These are phyloP conservation scores for Rhodomyrtus psidioides DNA, from an alignment of 441 rosid species.

Conservation along the genomic window DNA sequence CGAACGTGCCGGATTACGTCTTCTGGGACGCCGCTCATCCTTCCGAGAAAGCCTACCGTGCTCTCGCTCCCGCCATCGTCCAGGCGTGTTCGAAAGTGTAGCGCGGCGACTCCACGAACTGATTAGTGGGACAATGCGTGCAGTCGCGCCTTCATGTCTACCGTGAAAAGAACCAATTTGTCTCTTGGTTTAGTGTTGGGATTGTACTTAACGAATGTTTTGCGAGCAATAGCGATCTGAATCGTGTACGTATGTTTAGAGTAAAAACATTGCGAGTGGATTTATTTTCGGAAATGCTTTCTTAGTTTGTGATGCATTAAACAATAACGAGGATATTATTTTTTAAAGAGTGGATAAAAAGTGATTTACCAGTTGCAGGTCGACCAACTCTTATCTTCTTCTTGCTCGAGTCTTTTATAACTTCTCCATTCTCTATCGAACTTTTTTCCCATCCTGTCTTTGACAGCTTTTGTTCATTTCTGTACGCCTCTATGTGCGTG, in stretches of 20 bases:
- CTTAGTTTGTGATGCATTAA: neutral
- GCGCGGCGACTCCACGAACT: neutral
- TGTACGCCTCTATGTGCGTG: no score
- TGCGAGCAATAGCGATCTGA: neutral
- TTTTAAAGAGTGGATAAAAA: no score
- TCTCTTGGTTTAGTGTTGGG: neutral
- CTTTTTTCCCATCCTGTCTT: no score
- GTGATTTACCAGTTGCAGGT: no score
- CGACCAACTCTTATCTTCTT: no score
- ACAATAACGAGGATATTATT: neutral
- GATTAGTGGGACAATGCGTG: neutral
- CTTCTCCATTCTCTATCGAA: no score
- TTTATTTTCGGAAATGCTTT: neutral
- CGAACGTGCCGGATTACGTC: neutral
- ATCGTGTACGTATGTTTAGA: neutral
- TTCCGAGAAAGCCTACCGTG: neutral
- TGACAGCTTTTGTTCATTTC: no score
- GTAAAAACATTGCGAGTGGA: neutral
- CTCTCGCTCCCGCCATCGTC: neutral
- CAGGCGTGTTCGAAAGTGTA: neutral
- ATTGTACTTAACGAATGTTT: neutral
- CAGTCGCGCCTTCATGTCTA: neutral
- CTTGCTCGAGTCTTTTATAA: no score
- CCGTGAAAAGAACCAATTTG: neutral
- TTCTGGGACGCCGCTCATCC: conserved; percentile 6